phyloP scores from a whole-genome alignment of 306 rosid genomes.

The Astragalus glycyphyllos region DNA sequence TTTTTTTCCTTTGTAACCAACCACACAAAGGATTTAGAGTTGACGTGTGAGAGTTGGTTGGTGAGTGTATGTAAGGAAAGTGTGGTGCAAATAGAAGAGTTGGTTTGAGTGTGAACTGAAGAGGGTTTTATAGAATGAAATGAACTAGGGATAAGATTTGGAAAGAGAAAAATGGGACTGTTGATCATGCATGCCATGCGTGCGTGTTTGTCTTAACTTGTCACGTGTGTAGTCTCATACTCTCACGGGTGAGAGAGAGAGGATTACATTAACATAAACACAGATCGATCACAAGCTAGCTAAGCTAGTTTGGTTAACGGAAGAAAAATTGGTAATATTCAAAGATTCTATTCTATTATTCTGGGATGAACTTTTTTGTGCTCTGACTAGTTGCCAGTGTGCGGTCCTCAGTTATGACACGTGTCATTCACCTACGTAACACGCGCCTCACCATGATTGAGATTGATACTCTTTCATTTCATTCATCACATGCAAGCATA shows the following conservation, averaged over 20 bases:
- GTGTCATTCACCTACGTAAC: conserved; percentile 26
- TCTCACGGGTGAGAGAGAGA: too few relatives aligned
- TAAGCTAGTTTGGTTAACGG: background rate
- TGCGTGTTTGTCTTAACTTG: conserved; percentile 45
- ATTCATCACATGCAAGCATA: too few relatives aligned
- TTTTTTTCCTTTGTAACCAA: too few relatives aligned
- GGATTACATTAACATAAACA: background rate
- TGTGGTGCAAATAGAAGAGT: conserved; percentile 33
- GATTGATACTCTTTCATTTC: too few relatives aligned
- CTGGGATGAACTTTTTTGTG: conserved; percentile 29
- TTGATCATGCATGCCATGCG: conserved; percentile 21
- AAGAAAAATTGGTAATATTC: background rate
- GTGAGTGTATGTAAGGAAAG: background rate
- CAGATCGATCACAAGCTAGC: background rate
- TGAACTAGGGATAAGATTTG: background rate
- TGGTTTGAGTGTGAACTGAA: conserved; percentile 23
- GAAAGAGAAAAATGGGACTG: conserved; percentile 17
- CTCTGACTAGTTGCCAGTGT: conserved; percentile 1
- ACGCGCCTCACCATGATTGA: background rate
- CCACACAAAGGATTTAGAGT: background rate
- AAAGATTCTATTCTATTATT: conserved; percentile 4
- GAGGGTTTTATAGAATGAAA: conserved; percentile 38
- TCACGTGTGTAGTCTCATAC: conserved; percentile 49
- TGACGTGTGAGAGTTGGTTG: conserved; percentile 30
- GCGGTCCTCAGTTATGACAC: conserved; percentile 46